A percentile compares a stretch with the other conserved stretches of the same genome.
Evolutionary conservation across 2,329 filamentous ascomycete species (phyloP).

Genomic region (Pestalotiopsis sp.): DNA sequence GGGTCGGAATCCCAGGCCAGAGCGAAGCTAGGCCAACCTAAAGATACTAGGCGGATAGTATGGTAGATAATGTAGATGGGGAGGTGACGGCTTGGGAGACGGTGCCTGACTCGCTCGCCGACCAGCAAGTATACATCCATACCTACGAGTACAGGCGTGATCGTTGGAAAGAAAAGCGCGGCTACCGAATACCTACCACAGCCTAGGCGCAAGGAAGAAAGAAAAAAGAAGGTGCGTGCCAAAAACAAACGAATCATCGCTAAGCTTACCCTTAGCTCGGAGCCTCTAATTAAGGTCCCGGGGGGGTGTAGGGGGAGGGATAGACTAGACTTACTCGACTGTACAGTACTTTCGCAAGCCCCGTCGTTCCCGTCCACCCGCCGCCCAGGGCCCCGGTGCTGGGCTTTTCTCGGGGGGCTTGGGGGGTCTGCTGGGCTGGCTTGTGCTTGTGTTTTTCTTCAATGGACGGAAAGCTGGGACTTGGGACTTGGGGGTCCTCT

Average conservation of each 20-base stretch:
- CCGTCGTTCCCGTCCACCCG: slow-evolving; percentile 13
- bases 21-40: not conserved
- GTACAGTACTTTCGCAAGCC: slow-evolving; percentile 10
- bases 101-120: not conserved
- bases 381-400: not conserved
- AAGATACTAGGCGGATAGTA: not conserved
- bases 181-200: not conserved
- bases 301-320: not conserved
- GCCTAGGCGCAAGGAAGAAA: not conserved
- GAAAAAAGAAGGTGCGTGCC: not conserved
- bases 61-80: not conserved
- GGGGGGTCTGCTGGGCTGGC: too few species aligned
- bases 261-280: not conserved
- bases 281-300: slow-evolving; percentile 1
- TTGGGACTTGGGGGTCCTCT: too few species aligned
- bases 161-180: not conserved
- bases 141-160: too few species aligned
- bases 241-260: not conserved
- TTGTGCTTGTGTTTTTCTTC: not conserved
- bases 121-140: not conserved
- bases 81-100: not conserved
- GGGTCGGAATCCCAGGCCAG: not conserved
- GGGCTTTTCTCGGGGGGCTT: too few species aligned
- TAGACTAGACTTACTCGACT: not conserved
- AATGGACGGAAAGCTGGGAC: not conserved